Conservation (phyloP, 495 filamentous ascomycete genomes). For the Neurospora cerealis region DNA sequence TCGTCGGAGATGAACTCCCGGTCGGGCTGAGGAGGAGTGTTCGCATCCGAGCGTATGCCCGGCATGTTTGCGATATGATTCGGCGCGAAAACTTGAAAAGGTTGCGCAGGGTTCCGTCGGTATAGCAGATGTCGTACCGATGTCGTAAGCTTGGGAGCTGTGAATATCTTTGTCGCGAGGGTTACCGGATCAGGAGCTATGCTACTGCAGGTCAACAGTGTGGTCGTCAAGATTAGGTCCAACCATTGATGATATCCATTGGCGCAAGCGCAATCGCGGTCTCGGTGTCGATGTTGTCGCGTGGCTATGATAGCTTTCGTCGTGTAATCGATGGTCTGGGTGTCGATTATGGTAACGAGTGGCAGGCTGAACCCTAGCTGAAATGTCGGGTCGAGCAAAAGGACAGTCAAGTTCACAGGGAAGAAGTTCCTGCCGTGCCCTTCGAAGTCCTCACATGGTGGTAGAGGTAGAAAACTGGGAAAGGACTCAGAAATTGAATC, state of each 20-base stretch:
- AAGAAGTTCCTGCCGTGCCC: neutral
- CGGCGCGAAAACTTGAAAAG: neutral
- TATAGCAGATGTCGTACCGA: neutral
- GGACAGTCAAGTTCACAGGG: neutral
- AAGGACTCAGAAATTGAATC: neutral
- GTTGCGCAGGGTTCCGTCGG: neutral
- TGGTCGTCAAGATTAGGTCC: neutral
- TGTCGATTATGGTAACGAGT: neutral
- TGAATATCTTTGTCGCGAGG: neutral
- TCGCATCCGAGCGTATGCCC: neutral
- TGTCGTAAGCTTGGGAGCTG: neutral
- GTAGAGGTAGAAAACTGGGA: neutral
- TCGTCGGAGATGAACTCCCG: conserved; percentile 37
- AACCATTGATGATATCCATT: neutral
- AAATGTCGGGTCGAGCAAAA: neutral
- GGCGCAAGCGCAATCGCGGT: neutral
- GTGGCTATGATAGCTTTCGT: neutral
- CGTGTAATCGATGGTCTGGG: neutral
- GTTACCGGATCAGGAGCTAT: neutral
- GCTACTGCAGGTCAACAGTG: neutral
- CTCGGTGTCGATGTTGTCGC: neutral
- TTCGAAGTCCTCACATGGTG: neutral
- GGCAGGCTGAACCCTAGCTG: neutral
- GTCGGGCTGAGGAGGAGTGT: neutral
- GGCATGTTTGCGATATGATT: neutral